Conservation (phyloP, 148 eudicot species). For the Fagopyrum tataricum region DNA sequence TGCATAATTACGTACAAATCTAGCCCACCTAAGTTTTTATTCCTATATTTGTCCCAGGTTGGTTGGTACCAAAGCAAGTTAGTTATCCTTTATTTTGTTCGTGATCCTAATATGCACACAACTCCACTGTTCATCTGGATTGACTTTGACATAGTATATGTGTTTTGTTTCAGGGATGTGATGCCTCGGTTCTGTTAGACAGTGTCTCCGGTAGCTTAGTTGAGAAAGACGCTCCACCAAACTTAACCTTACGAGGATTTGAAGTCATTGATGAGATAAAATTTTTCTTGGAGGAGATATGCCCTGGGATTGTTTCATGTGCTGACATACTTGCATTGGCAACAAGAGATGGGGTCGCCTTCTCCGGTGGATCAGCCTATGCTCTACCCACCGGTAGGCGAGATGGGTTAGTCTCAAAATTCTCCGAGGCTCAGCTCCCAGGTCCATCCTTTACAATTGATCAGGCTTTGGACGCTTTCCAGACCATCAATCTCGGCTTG, state of each 20-base stretch:
- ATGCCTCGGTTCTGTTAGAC: slow-evolving; percentile 21
- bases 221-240: slow-evolving; percentile 26
- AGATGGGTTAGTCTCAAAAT: slow-evolving; percentile 19
- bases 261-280: slow-evolving; percentile 18
- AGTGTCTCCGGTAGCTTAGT: neutral
- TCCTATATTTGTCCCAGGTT: no score
- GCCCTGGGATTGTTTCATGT: slow-evolving; percentile 23
- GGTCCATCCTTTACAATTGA: slow-evolving; percentile 16
- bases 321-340: slow-evolving; percentile 22
- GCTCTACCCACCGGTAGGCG: slow-evolving; percentile 20
- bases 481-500: slow-evolving; percentile 10
- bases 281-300: slow-evolving; percentile 12
- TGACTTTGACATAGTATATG: no score
- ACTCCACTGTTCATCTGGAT: no score
- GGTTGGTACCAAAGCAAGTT: no score
- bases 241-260: slow-evolving; percentile 19
- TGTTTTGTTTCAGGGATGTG: slow-evolving; percentile 20
- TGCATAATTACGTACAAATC: no score
- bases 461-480: slow-evolving; percentile 12
- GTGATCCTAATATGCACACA: no score
- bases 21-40: no score
- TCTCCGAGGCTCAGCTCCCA: slow-evolving; percentile 14
- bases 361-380: slow-evolving; percentile 15
- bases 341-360: slow-evolving; percentile 17
- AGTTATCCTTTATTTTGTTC: no score